Evolutionary conservation across 2,329 filamentous ascomycete genomes (phyloP), one percentile per base, ranked within the genome.

Genomic region (Hansfordia pulvinata): DNA sequence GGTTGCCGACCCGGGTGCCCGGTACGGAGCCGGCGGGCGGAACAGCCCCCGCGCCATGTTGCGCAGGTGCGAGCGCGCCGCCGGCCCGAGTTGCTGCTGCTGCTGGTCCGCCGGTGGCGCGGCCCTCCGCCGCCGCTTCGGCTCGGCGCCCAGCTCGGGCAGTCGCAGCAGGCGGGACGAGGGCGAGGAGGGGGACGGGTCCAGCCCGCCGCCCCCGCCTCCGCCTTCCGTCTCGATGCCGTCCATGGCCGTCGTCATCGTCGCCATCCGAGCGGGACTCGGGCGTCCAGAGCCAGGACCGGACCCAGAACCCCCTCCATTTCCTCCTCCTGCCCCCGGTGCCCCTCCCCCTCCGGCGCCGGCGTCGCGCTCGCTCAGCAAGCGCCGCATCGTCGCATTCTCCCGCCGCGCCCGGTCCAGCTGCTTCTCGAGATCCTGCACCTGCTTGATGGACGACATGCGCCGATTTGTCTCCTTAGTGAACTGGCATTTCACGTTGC

Each of bases 391-490:
- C 34, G 75, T 76, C 30, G 62, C 66, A 43, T 93, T 86, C 49
- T 93, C 81, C 31, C 83, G 74, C 46, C 76, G 81, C 20, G 90
- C 67, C 27, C 77, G 69, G 24, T 79, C 70, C 43, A 94, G 71
- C 53, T 94, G 86, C 52, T 84, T 90, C 55, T 96, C 88, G 15
- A 98, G 64, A 49, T 98, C 90, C 54, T 96, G 90, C 9, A 96
- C 82, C 60, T 94, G 90, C 69, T 96, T 98, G 57, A 96, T 96
- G 2, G 88, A 96, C 11, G 90, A 96, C 90, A 98, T 98, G 35
- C 90, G 75, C 32, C 90, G 71, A 50, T 98, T 98, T 9, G 90
- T 98, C 54, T 98, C 90, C 56, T 98, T 98, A 26, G 90, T 98
- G 49, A 98, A 98, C 47, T 96, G 88, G 48, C 90, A 98, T 52